Conservation (phyloP, 495 filamentous ascomycete genomes). For the Aspergillus homomorphus region DNA sequence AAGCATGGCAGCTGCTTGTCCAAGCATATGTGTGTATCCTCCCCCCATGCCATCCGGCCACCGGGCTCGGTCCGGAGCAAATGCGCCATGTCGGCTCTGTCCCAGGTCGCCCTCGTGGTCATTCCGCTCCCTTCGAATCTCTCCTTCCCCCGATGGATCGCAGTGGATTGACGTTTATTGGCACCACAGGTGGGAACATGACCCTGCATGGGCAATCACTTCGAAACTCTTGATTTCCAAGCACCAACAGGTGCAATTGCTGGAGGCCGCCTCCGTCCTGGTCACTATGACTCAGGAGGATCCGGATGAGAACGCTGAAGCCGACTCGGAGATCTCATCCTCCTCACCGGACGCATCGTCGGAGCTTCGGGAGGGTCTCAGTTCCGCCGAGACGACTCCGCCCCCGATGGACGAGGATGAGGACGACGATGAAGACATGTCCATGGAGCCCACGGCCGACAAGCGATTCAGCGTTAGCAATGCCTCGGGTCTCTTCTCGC, state of each 20-base stretch:
- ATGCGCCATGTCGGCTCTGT: slow-evolving; percentile 47
- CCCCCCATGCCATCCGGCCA: slow-evolving; percentile 44
- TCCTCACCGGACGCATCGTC: slow-evolving; percentile 77
- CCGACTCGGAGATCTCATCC: slow-evolving; percentile 75
- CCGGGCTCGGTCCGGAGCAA: slow-evolving; percentile 35
- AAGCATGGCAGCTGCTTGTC: slow-evolving; percentile 99
- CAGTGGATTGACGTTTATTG: slow-evolving; percentile 42
- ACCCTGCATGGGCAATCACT: slow-evolving; percentile 95
- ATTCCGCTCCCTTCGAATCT: slow-evolving; percentile 20
- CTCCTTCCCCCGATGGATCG: slow-evolving; percentile 17
- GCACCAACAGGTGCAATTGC: slow-evolving; percentile 96
- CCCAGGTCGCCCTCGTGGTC: slow-evolving; percentile 48
- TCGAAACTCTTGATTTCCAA: slow-evolving; percentile 98
- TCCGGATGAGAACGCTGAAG: slow-evolving; percentile 57
- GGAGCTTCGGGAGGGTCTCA: slow-evolving; percentile 65
- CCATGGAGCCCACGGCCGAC: slow-evolving; percentile 32
- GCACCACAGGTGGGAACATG: slow-evolving; percentile 90
- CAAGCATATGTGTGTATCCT: slow-evolving; percentile 97
- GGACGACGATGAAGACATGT: slow-evolving; percentile 44
- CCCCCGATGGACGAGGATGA: slow-evolving; percentile 50
- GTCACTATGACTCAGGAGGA: slow-evolving; percentile 82
- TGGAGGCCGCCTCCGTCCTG: slow-evolving; percentile 93
- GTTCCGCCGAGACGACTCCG: slow-evolving; percentile 56
- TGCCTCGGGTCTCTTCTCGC: slow-evolving; percentile 63
- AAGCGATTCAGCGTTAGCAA: slow-evolving; percentile 56